Evolutionary conservation across 169 alveolate species (phyloP).

Genomic region (Cryptosporidium parvum): DNA sequence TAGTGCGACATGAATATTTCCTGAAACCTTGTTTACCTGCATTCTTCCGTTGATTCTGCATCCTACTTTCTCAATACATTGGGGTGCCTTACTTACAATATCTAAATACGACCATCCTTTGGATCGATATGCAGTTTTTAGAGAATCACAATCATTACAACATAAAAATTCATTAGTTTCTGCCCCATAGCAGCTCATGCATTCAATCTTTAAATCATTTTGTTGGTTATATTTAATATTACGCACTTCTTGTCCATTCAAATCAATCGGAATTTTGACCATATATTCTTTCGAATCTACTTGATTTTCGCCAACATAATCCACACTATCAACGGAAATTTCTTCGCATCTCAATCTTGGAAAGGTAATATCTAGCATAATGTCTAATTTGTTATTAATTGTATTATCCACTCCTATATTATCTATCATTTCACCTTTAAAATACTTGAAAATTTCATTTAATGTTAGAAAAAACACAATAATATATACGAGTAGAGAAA

Average conservation of each 20-base stretch:
- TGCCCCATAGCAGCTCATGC: slow-evolving; percentile 74
- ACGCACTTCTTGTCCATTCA: slow-evolving; percentile 37
- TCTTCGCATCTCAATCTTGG: slow-evolving; percentile 75
- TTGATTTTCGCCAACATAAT: slow-evolving; percentile 74
- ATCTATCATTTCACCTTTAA: slow-evolving; percentile 48
- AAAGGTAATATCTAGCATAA: slow-evolving; percentile 43
- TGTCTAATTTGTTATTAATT: slow-evolving; percentile 53
- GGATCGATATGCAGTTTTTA: slow-evolving; percentile 53
- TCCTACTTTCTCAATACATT: slow-evolving; percentile 66
- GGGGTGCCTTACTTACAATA: slow-evolving; percentile 73
- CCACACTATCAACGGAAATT: slow-evolving; percentile 68
- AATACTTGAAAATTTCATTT: slow-evolving; percentile 30
- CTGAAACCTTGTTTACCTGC: slow-evolving; percentile 74
- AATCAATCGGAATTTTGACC: slow-evolving; percentile 50
- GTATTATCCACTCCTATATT: slow-evolving; percentile 59
- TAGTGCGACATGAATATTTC: slow-evolving; percentile 76
- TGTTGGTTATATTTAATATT: background rate
- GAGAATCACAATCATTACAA: slow-evolving; percentile 58
- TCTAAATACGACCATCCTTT: slow-evolving; percentile 75
- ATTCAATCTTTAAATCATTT: slow-evolving; percentile 19
- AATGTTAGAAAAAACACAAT: slow-evolving; percentile 30
- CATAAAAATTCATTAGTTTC: slow-evolving; percentile 46
- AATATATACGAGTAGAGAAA: slow-evolving; percentile 27
- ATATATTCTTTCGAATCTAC: slow-evolving; percentile 40
- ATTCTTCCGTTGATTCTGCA: slow-evolving; percentile 61